phyloP scores from a whole-genome alignment of 202 grass and related monocot species.

The Miscanthus sacchariflorus region DNA sequence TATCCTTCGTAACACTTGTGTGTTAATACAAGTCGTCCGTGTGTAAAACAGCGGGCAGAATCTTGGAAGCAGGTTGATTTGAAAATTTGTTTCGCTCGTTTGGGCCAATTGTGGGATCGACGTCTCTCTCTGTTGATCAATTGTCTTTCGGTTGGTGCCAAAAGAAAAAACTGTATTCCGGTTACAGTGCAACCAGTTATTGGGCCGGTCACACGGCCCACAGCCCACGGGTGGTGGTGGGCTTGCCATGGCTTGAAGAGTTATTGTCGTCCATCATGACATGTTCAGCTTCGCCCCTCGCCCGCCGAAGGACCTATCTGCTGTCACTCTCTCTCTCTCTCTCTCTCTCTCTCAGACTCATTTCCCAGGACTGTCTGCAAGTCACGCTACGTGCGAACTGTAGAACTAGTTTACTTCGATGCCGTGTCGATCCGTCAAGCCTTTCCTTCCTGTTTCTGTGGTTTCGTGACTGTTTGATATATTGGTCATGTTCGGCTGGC shows the following conservation, averaged over 20 bases:
- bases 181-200: background rate
- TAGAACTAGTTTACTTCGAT: background rate
- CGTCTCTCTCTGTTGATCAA: background rate
- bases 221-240: background rate
- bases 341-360: background rate
- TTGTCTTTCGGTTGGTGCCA: background rate
- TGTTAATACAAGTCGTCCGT: background rate
- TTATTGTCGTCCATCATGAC: background rate
- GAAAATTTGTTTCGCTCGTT: background rate
- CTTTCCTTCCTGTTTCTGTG: background rate
- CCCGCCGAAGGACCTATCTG: no score
- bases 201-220: background rate
- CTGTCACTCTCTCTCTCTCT: background rate
- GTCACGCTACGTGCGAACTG: background rate
- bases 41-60: background rate
- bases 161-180: background rate
- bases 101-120: background rate
- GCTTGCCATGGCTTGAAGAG: background rate
- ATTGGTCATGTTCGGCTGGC: no score
- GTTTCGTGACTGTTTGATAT: background rate
- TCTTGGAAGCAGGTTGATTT: background rate
- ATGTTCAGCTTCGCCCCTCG: background rate
- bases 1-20: background rate
- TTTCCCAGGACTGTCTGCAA: background rate
- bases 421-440: background rate